Conservation (phyloP, 2,329 filamentous ascomycete species). For the Phaeosphaeria sp. region DNA sequence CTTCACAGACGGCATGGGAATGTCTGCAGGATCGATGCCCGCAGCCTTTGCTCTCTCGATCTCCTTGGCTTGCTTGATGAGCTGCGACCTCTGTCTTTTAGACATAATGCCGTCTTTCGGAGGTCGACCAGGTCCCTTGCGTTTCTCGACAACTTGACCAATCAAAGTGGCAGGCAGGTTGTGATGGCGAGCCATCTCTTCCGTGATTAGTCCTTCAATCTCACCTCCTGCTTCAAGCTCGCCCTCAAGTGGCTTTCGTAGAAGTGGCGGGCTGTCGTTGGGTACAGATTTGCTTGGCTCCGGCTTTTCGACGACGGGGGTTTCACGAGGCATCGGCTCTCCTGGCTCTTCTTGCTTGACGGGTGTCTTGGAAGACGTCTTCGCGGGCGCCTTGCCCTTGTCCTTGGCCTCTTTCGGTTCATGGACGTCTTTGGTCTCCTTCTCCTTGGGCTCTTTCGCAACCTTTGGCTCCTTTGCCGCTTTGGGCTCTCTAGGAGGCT, state of each 20-base stretch:
- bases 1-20: constrained; percentile 42
- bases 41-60: constrained; percentile 48
- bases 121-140: constrained; percentile 78
- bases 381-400: constrained; percentile 29
- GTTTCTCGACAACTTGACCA: constrained; percentile 61
- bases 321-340: constrained; percentile 35
- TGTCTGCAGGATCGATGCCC: constrained; percentile 46
- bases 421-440: constrained; percentile 12
- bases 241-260: constrained; percentile 36
- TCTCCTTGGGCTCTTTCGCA: constrained; percentile 18
- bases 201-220: constrained; percentile 42
- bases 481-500: constrained; percentile 12
- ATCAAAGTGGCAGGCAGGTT: constrained; percentile 44
- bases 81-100: constrained; percentile 72
- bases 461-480: constrained; percentile 13
- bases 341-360: constrained; percentile 36
- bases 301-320: constrained; percentile 31
- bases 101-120: constrained; percentile 86
- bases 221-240: constrained; percentile 40
- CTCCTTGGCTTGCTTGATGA: constrained; percentile 65
- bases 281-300: constrained; percentile 30
- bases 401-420: constrained; percentile 24
- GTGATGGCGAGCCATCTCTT: constrained; percentile 51
- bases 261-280: constrained; percentile 35
- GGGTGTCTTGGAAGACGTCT: constrained; percentile 29